Conservation (phyloP, 2,329 filamentous ascomycete species). For the Stemphylium beticola region DNA sequence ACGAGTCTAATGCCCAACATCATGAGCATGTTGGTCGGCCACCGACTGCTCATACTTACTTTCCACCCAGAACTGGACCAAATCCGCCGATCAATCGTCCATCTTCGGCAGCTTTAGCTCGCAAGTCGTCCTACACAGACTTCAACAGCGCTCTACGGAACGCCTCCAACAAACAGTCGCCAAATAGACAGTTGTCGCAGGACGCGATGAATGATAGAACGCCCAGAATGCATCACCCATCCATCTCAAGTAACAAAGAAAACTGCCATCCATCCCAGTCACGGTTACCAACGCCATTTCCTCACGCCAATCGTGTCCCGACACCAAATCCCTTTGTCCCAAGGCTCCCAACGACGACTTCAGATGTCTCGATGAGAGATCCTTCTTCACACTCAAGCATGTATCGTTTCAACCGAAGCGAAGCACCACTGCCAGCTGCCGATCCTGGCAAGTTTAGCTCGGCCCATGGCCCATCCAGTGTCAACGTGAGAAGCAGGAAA, state of each 20-base stretch:
- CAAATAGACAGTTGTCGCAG: constrained; percentile 4
- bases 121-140: constrained; percentile 33
- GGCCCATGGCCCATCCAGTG: constrained; percentile 19
- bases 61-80: constrained; percentile 22
- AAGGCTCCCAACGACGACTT: constrained; percentile 14
- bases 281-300: constrained; percentile 17
- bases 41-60: constrained; percentile 13
- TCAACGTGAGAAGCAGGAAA: constrained; percentile 34
- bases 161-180: constrained; percentile 15
- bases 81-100: constrained; percentile 23
- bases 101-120: constrained; percentile 33
- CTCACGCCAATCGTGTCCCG: constrained; percentile 18
- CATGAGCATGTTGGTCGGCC: constrained; percentile 5
- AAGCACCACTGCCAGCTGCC: not conserved
- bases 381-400: constrained; percentile 26
- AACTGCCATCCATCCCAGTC: constrained; percentile 18
- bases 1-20: not conserved
- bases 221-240: constrained; percentile 9
- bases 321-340: constrained; percentile 30
- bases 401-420: constrained; percentile 14
- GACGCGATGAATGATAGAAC: constrained; percentile 6
- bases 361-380: constrained; percentile 33
- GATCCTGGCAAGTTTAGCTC: constrained; percentile 23
- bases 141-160: constrained; percentile 19
- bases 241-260: constrained; percentile 26